Evolutionary conservation across 257 asterid species (phyloP).

Genomic region (Solanum virginianum): DNA sequence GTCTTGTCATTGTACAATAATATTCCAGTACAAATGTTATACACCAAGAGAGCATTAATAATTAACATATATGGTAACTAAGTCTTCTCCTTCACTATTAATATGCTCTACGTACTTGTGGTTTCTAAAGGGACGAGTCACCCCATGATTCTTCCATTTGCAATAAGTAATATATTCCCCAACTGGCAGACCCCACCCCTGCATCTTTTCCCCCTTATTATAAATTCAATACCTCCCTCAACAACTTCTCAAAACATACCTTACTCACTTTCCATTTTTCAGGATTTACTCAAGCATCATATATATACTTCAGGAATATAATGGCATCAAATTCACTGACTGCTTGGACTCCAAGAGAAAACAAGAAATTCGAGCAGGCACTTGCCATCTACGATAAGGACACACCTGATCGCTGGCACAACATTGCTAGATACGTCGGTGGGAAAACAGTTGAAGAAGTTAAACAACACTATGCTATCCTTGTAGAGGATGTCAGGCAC

Average conservation of each 20-base stretch:
- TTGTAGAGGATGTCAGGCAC: slow-evolving; percentile 56
- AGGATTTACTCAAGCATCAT: background rate
- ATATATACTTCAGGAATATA: background rate
- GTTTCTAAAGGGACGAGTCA: slow-evolving; percentile 40
- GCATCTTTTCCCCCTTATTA: slow-evolving; percentile 17
- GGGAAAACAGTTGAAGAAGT: slow-evolving; percentile 65
- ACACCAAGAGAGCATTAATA: slow-evolving; percentile 8
- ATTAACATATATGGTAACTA: background rate
- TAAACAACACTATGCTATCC: slow-evolving; percentile 55
- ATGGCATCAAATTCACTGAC: slow-evolving; percentile 39
- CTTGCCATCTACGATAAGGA: slow-evolving; percentile 52
- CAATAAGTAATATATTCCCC: slow-evolving; percentile 33
- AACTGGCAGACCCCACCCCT: slow-evolving; percentile 39
- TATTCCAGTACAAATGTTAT: background rate
- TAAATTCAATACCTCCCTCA: slow-evolving; percentile 12
- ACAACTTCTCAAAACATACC: slow-evolving; percentile 8
- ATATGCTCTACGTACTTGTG: slow-evolving; percentile 19
- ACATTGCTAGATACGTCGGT: slow-evolving; percentile 48
- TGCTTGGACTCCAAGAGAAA: slow-evolving; percentile 49
- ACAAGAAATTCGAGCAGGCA: slow-evolving; percentile 64
- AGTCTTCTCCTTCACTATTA: background rate
- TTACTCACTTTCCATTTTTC: background rate
- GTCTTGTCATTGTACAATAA: background rate
- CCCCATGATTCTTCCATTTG: slow-evolving; percentile 27
- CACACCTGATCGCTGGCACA: slow-evolving; percentile 73